Evolutionary conservation across 108 stramenopile species (phyloP), one percentile per base, ranked within the genome.

Genomic region (Skeletonema marinoi): DNA sequence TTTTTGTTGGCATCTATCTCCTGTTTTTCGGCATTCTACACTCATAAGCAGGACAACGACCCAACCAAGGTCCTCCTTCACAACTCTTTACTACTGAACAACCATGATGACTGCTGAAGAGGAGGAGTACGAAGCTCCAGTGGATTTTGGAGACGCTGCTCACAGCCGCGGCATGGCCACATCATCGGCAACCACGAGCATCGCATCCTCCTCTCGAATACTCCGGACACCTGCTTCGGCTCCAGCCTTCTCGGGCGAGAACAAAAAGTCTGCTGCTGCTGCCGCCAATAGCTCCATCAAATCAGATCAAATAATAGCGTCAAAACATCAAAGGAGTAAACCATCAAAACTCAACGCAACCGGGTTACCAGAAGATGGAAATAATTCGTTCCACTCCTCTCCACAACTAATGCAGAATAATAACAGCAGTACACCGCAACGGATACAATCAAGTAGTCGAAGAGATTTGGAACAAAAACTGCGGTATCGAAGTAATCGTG

Each of bases 161-260:
- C 65, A 7, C 31, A 39, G 19, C 25, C 36, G 32, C 16, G 36
- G 33, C 3, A 60, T 31, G 21, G 13, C 33, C 39, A 36, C 66
- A 25, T 25, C 66, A 25, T 25, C 66, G 4, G 50, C 60, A 25
- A 69, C 67, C 32, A 36, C 77, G 25, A 56, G 41, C 29, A 6
- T 75, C 25, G 74, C 66, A 29, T 78, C 77, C 21, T 78, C 77
- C 2, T 69, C 73, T 10, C 61, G 63, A 11, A 17, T 78, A 21
- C n/a, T 36, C 30, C 41, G 69, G 0, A 39, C 38, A 16, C 54
- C 76, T 4, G 69, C 77, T 14, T 78, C 77, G 36, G 77, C 77
- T 39, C 77, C 77, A 14, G 21, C 35, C 0, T 31, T 39, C 13
- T 14, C 36, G 48, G 50, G 46, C 75, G 16, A 21, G 12, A 63